Evolutionary conservation across 768 basidiomycete genomes (phyloP), one percentile per base, ranked within the genome.

Genomic region (Mycena crocata): DNA sequence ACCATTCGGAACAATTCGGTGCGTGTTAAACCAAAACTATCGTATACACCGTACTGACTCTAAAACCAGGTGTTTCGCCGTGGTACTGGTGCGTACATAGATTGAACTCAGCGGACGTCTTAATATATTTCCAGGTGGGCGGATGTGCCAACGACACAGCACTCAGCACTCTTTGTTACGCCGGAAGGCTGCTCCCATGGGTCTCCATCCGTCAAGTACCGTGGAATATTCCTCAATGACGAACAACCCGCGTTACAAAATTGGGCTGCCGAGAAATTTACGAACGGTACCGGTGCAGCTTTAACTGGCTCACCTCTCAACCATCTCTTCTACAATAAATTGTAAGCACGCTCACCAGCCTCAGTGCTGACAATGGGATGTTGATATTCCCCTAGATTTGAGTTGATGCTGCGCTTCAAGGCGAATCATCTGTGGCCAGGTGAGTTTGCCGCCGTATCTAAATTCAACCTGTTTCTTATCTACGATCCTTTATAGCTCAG

Each of bases 211-310:
- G 89, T 93, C 62, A 87, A 91, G 72, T 92, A 89, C 70, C 85
- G 91, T 35, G 91, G 87, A 17, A 85, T 92, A 45, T 90, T 93
- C 80, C 77, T 93, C 67, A 93, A 93, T 73, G 91, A 93, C 69
- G 92, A 93, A 74, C 88, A 91, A 71, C 92, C 92, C 10, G 87
- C 87, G 31, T 74, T 92, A 55, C 87, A 88, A 68, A 88, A 86
- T 69, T 93, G 92, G 92, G 91, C 90, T 17, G 80, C 83, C 68
- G 87, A 87, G 66, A 89, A 87, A 69, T 92, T 89, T 74, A 89
- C 87, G 13, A 89, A 90, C 64, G 88, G 88, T 3, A 87, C 87
- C 5, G 87, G 87, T 8, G 78, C 83, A 0, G 57, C 78, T 1
- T 74, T 82, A 32, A 82, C 84, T 0, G 82, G 83, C 23, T 85